Percentiles rank a stretch among this genome's conserved stretches.
phyloP scores from a whole-genome alignment of 2,329 filamentous ascomycete species.

The Fusarium sp. region DNA sequence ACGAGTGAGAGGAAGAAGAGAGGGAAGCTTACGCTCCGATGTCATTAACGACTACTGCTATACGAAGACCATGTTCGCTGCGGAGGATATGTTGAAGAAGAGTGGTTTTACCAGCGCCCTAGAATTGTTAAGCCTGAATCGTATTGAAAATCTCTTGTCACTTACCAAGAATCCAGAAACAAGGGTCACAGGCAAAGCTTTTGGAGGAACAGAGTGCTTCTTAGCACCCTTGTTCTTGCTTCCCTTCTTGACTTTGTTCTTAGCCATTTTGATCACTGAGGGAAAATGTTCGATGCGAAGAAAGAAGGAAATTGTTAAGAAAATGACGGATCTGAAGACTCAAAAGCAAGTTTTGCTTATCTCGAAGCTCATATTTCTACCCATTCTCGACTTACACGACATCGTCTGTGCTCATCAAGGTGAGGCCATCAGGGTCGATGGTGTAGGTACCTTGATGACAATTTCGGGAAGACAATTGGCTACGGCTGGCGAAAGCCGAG shows the following conservation, averaged over 20 bases:
- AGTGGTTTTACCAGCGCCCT: conserved; percentile 79
- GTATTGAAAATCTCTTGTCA: no score
- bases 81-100: conserved; percentile 75
- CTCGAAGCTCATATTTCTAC: conserved; percentile 12
- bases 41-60: conserved; percentile 80
- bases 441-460: conserved; percentile 31
- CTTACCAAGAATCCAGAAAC: conserved; percentile 51
- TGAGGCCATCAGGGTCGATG: conserved; percentile 39
- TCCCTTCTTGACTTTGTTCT: conserved; percentile 20
- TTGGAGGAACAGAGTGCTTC: conserved; percentile 35
- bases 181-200: conserved; percentile 50
- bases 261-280: conserved; percentile 29
- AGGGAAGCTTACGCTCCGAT: conserved; percentile 64
- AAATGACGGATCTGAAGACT: no score
- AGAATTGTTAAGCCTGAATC: rapidly evolving
- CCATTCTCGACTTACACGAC: conserved; percentile 4
- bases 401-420: conserved; percentile 35
- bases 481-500: not conserved
- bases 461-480: conserved; percentile 19
- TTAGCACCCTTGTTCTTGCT: conserved; percentile 23
- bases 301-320: no score
- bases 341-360: not conserved
- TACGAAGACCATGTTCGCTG: conserved; percentile 73
- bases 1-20: rapidly evolving
- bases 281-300: not conserved